Evolutionary conservation across 768 basidiomycete species (phyloP), one percentile per base, ranked within the genome.

Genomic region (Lactarius sp.): DNA sequence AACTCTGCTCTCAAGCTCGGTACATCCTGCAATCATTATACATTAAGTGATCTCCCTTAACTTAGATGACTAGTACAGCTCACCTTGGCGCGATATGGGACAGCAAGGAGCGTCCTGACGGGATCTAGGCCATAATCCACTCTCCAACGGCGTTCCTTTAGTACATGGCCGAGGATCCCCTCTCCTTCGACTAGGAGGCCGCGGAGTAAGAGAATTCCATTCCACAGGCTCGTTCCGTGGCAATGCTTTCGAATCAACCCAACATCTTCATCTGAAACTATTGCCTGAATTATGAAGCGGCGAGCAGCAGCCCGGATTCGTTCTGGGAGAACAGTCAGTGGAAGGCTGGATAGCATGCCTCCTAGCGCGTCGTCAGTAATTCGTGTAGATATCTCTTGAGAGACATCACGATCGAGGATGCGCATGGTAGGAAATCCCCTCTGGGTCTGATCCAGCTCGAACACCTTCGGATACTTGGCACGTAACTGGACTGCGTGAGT

Each of bases 51-150:
- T 18, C n/a, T 0, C n/a, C n/a, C 4, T 9, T 3, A 5, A 41
- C 27, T 12, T 12, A 41, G 12, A 41, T 41, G 41, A 12, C 9
- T 10, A 16, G 41, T 5, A 12, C 41, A 7, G 22, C 18, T 9
- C 9, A 65, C 64, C 64, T 71, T 83, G 0, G 82, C 83, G n/a
- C 77, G 73, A 59, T 80, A 83, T 0, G 83, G 82, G 0, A 83
- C 81, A 1, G 82, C 81, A 1, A 83, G 74, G 65, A 79, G 70
- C 1, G 80, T 76, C 4, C 83, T 76, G 6, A 52, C 64, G 2
- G 67, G 67, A 52, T 79, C 78, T 5, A 81, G 75, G 2, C 83
- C 82, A 64, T 80, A 84, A 51, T 83, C 78, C 0, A 83, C 82
- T 36, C 82, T 69, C 80, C 81, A 83, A 12, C 80, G 75, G 52